phyloP scores from a whole-genome alignment of 176 grass and related monocot species.

The Zizania latifolia region DNA sequence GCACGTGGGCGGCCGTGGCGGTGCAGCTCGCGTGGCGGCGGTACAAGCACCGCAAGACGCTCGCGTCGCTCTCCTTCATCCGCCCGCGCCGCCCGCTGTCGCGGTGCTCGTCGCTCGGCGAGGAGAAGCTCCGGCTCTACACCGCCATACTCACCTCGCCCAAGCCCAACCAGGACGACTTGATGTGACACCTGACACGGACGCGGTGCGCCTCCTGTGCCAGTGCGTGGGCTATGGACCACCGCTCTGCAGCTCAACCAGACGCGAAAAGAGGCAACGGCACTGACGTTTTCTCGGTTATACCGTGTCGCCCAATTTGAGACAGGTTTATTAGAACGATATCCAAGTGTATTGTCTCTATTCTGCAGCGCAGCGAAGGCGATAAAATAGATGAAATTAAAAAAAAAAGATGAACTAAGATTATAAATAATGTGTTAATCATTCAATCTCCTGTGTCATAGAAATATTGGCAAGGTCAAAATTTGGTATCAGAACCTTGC shows the following conservation, averaged over 20 bases:
- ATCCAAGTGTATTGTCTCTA: too few species aligned
- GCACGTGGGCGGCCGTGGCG: constrained; percentile 87
- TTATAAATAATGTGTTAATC: neutral
- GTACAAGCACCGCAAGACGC: constrained; percentile 69
- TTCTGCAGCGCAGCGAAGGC: too few species aligned
- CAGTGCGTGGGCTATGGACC: too few species aligned
- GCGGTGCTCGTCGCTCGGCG: constrained; percentile 62
- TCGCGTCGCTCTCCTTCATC: constrained; percentile 68
- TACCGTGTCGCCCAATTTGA: too few species aligned
- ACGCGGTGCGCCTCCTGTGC: too few species aligned
- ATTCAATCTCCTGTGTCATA: neutral
- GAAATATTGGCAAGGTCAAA: constrained; percentile 10
- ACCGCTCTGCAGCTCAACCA: too few species aligned
- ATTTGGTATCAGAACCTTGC: constrained; percentile 13
- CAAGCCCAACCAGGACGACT: constrained; percentile 77
- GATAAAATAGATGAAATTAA: too few species aligned
- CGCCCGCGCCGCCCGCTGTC: constrained; percentile 54
- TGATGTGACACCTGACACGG: neutral
- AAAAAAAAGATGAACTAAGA: too few species aligned
- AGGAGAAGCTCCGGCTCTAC: constrained; percentile 82
- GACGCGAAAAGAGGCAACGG: too few species aligned
- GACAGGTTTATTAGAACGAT: too few species aligned
- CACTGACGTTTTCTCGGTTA: too few species aligned
- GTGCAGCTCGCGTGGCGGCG: constrained; percentile 75
- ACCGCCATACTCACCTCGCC: constrained; percentile 74